Conservation (phyloP, 2,329 filamentous ascomycete genomes). For the Pseudogymnoascus sp. region DNA sequence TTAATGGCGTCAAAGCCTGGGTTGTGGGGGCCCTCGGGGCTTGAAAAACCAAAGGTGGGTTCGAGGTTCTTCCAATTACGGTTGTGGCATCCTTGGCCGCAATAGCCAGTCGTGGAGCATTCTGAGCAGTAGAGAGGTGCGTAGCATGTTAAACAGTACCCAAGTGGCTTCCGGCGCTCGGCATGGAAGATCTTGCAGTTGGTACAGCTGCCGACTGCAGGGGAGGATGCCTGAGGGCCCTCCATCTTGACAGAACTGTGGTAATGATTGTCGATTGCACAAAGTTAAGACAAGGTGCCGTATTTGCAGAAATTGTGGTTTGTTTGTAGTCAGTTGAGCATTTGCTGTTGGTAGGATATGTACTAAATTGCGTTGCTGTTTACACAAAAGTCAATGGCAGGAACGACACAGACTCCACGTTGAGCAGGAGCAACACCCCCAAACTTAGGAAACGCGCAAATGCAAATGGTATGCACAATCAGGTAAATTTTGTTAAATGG, state of each 20-base stretch:
- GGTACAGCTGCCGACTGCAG: neutral
- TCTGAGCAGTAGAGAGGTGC: slow-evolving; percentile 22
- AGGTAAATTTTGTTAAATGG: neutral
- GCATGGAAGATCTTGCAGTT: neutral
- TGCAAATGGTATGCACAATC: neutral
- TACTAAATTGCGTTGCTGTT: neutral
- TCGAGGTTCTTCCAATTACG: slow-evolving; percentile 24
- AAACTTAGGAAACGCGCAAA: neutral
- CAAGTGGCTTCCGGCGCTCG: slow-evolving; percentile 7
- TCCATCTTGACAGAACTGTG: neutral
- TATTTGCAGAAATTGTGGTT: neutral
- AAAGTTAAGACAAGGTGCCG: neutral
- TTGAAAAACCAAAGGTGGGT: slow-evolving; percentile 25
- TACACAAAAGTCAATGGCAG: neutral
- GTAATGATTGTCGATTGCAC: too few relatives aligned
- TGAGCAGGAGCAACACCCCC: neutral
- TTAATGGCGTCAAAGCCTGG: neutral
- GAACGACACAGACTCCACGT: neutral
- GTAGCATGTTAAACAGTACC: slow-evolving; percentile 21
- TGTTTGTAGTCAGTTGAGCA: neutral
- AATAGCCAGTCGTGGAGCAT: slow-evolving; percentile 23
- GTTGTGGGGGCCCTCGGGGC: neutral
- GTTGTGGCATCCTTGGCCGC: slow-evolving; percentile 23
- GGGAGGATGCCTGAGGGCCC: neutral
- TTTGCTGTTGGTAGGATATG: neutral